Evolutionary conservation across 1,139 yeast species (phyloP), one percentile per base, ranked within the genome.

Genomic region (Magnusiomyces tetraspermus): DNA sequence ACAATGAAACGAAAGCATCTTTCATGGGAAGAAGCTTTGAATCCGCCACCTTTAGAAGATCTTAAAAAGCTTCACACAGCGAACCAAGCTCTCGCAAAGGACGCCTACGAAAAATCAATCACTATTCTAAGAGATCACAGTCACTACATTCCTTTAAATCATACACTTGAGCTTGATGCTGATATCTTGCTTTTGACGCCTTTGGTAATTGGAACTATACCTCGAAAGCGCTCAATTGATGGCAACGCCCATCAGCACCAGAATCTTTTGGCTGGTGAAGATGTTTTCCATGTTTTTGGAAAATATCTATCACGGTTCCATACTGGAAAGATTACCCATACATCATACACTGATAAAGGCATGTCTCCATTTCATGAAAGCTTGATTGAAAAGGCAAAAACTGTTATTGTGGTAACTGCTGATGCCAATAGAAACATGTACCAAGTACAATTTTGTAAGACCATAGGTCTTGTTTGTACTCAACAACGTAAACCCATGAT

Each of bases 331-430:
- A 80, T 80, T 0, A 63, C 77, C 23, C 85, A 80, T 61, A 78
- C 85, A 0, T 76, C 82, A 0, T 82, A 82, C 60, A 80, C 85
- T 0, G 84, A 85, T 21, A 80, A 81, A 59, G 86, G 86, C 0
- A 69, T 82, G 41, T 78, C 83, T n/a, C 70, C 75, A 13, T 66
- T 79, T 50, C 85, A 81, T 60, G 86, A 82, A 60, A 68, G 74
- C 33, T 68, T 80, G 51, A 77, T 81, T 45, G 80, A 78, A 53
- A 71, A 74, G 49, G 73, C 83, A 8, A 77, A 78, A 54, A 77
- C 78, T 2, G 80, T 81, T 10, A 76, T 81, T 45, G 75, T 81
- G 5, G 69, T 81, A 44, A 79, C 85, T 6, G 78, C 84, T 3
- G 85, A 81, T 60, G 84, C 85, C 8, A 70, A 78, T 33, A 69